Percentiles rank a stretch among this genome's conserved stretches.
These are phyloP conservation scores for Verticillium alfalfae DNA, from an alignment of 2,329 filamentous ascomycete genomes.

Conservation along the genomic window DNA sequence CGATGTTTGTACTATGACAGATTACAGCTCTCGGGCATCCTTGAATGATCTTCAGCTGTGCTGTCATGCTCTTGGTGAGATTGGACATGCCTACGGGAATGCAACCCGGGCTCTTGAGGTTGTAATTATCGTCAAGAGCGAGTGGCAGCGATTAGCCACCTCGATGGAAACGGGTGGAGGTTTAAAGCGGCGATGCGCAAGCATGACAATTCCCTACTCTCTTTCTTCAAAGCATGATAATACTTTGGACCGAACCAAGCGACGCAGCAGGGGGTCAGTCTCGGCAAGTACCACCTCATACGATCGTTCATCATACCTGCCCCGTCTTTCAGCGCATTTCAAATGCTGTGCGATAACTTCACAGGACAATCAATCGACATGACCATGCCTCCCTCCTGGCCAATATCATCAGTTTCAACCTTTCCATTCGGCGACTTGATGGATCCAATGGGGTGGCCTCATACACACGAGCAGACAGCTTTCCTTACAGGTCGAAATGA, in stretches of 20 bases:
- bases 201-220: neutral
- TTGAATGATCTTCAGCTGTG: slow-evolving; percentile 14
- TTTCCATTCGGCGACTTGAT: neutral
- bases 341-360: slow-evolving; percentile 1
- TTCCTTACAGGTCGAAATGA: neutral
- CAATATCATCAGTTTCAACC: neutral
- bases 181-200: neutral
- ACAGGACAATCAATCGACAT: neutral
- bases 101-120: slow-evolving; percentile 12
- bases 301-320: neutral
- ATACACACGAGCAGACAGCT: neutral
- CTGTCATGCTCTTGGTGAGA: slow-evolving; percentile 17
- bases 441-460: neutral
- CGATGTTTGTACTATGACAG: slow-evolving; percentile 7
- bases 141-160: slow-evolving; percentile 8
- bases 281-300: neutral
- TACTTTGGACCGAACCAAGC: neutral
- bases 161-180: slow-evolving; percentile 13
- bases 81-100: slow-evolving; percentile 11
- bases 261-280: neutral
- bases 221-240: neutral
- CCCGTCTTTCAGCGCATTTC: neutral
- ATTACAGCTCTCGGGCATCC: slow-evolving; percentile 3
- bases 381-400: neutral
- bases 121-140: slow-evolving; percentile 10